Conservation (phyloP, 2,329 filamentous ascomycete species). For the Pseudopyrenochaeta lycopersici region DNA sequence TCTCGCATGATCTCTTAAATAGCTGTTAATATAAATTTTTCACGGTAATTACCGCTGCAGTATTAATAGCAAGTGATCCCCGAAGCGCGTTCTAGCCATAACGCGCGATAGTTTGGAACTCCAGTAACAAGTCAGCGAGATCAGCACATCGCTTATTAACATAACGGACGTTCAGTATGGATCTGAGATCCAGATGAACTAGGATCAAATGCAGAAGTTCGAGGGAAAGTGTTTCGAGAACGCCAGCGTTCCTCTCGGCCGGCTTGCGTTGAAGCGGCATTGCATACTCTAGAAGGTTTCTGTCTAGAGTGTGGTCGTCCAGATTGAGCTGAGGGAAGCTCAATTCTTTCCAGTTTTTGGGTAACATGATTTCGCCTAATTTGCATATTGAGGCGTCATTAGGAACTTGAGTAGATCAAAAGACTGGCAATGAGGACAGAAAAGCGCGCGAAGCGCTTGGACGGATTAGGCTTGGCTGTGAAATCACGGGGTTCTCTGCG, state of each 20-base stretch:
- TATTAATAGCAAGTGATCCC: conserved; percentile 1
- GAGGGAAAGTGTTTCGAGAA: conserved; percentile 1
- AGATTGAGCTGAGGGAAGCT: not conserved
- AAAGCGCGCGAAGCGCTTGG: not conserved
- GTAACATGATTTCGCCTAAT: not conserved
- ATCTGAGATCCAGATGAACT: not conserved
- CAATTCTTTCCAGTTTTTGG: not conserved
- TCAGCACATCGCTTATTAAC: not conserved
- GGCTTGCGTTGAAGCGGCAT: not conserved
- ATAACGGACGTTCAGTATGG: not conserved
- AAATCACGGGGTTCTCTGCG: too few species aligned
- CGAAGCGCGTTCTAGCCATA: not conserved
- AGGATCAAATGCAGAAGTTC: conserved; percentile 1
- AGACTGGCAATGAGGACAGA: not conserved
- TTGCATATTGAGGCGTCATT: not conserved
- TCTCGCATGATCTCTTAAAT: conserved; percentile 1
- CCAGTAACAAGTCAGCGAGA: not conserved
- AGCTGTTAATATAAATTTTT: not conserved
- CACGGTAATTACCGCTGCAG: not conserved
- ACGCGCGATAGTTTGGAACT: not conserved
- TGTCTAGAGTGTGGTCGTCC: conserved; percentile 1
- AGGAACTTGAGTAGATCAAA: not conserved
- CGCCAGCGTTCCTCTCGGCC: not conserved
- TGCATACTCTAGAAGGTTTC: conserved; percentile 4
- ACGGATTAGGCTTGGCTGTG: too few species aligned